phyloP scores from a whole-genome alignment of 2,329 filamentous ascomycete genomes.

The Sporothrix brasiliensis region DNA sequence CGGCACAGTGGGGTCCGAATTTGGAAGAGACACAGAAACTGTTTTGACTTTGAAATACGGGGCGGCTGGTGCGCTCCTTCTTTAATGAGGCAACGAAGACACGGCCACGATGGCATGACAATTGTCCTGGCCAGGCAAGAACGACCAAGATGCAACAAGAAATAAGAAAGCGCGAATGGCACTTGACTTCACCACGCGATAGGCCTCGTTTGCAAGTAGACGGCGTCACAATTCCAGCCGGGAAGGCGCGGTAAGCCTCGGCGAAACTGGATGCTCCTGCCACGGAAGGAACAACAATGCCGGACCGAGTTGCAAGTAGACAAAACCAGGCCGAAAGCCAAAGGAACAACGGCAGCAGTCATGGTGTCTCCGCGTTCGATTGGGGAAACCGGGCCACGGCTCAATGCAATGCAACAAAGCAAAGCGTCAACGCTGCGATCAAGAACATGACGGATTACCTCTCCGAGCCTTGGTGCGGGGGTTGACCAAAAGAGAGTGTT shows the following conservation, averaged over 20 bases:
- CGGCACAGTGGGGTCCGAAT: constrained; percentile 15
- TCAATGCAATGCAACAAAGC: constrained; percentile 11
- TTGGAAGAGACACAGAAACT: constrained; percentile 15
- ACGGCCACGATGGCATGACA: constrained; percentile 2
- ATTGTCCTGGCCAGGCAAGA: neutral
- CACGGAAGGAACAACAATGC: neutral
- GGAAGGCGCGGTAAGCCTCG: constrained; percentile 27
- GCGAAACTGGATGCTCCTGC: constrained; percentile 20
- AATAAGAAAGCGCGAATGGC: neutral
- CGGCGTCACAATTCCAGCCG: constrained; percentile 6
- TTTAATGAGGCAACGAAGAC: neutral
- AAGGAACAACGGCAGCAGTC: neutral
- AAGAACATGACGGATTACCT: constrained; percentile 6
- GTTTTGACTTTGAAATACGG: constrained; percentile 21
- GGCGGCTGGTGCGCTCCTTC: constrained; percentile 21
- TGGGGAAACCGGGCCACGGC: neutral
- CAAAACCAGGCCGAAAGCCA: neutral
- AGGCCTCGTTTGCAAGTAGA: neutral
- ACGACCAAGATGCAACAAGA: neutral
- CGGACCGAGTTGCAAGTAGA: neutral
- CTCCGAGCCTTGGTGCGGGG: constrained; percentile 18
- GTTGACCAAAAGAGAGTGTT: constrained; percentile 11
- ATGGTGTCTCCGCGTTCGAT: neutral
- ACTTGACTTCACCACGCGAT: neutral
- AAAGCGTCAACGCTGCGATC: constrained; percentile 2